Evolutionary conservation across 768 basidiomycete genomes (phyloP), one percentile per base, ranked within the genome.

Genomic region (Russula sp.): DNA sequence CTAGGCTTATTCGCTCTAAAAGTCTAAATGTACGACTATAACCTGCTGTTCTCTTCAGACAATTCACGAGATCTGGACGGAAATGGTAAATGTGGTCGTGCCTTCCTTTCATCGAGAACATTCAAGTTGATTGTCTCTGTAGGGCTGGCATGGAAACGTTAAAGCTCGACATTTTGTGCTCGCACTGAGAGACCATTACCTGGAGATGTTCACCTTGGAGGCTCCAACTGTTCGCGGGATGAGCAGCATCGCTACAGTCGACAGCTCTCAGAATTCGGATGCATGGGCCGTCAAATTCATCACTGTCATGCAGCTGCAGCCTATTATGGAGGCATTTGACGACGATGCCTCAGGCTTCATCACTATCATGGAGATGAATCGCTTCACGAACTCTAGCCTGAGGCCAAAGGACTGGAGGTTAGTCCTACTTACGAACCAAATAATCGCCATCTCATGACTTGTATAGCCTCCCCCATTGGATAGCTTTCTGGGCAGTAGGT

Each of bases 301-400:
- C 50, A 65, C 61, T 51, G 54, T 70, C 4, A 65, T 59, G 7
- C 64, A 67, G 22, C 39, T 73, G 7, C 70, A 69, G 54, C 61
- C 66, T 1, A 71, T 74, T 20, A 51, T 68, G 52, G 75, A 75
- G 53, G 74, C 73, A 13, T 68, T 76, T 52, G 75, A 76, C 57
- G 71, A 73, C 32, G 73, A 76, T 53, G 70, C 70, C 2, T 75
- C 73, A 0, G 74, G 75, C 3, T 75, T 71, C 54, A 70, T 73
- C 57, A 72, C 71, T 1, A 69, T 75, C n/a, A 39, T 61, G 3
- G 74, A 76, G 55, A 70, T 74, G 18, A 76, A 76, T 55, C 55
- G 50, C 0, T 75, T 76, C 52, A 73, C 72, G 4, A 48, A 57
- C 3, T 57, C 66, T 27, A 60, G n/a, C n/a, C n/a, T n/a, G n/a